Base-by-base conservation (phyloP, 202 grass and related monocot species). In the Dendrocalamus latiflorus region DNA sequence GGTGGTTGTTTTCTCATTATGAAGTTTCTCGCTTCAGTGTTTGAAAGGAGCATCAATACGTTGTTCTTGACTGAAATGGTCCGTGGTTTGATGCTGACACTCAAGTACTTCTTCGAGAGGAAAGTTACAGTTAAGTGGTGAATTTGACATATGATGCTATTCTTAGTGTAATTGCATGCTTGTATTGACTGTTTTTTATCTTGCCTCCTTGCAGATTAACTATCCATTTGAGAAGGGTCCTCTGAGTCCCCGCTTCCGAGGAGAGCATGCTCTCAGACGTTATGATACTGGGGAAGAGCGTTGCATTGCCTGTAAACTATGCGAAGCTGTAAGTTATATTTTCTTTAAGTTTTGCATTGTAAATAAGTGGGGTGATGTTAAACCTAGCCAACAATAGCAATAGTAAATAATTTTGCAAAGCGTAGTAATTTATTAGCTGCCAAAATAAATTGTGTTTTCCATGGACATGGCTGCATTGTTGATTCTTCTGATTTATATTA, bases 31-130 rank as follows among this genome's bases (percentile, higher is more conserved):
- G 39, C 53, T 90, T 80, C 85, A 98, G 96, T 95, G 12, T 95
- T 95, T 80, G 96, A 98, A 64, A 89, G 78, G 65, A 95, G 87
- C 66, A 90, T 98, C 80, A 98, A 95, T 44, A 92, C 87, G 47
- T 87, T 98, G 65, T 98, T 98, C 75, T 89, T 98, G 66, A 98
- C 96, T 85, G 96, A 98, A 83, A 95, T 98, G 96, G 93, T 98
- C 50, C 93, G 93, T 51, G 96, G 93, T 16, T 88, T 98, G 83
- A 90, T 80, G 67, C 81, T 98, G 62, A 98, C 96, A 8, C 91
- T 98, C 50, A 95, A 95, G 75, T 95, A 98, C 81, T 98, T 98
- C 87, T 98, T 98, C 8, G 91, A 98, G 10, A 87, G 65, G 53
- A 98, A 93, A 4, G 91, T 95, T 61, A 98, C 96, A 59, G 93